Evolutionary conservation across 495 filamentous ascomycete species (phyloP), one percentile per base, ranked within the genome.

Genomic region (Hypomontagnella submonticulosa): DNA sequence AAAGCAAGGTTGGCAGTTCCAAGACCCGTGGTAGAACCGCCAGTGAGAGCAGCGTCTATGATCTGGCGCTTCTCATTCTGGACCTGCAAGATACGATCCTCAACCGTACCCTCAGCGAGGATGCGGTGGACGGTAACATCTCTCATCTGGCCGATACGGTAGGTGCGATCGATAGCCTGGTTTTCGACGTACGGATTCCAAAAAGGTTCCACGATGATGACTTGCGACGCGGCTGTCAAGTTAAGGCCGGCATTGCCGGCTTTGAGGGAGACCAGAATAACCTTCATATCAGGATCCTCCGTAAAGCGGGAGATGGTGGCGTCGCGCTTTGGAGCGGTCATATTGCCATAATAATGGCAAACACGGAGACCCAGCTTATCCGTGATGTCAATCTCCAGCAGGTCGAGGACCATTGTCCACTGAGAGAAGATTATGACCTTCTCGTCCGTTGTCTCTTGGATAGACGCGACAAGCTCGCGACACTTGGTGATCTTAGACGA

Each of bases 111-210:
- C 66, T 86, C 62, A 8, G 94, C 83, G 4, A 97, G 76, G 19
- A 97, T 83, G 3, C 91, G 88, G 72, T 97, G 92, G 8, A 97
- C 87, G 54, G 85, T 82, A 2, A 97, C 93, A n/a, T 85, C 75
- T 1, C 81, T 79, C 67, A 81, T 78, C 77, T 97, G 93, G 5
- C 92, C 93, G 54, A 97, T 93, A 1, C 93, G 89, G 73, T 97
- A 89, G 0, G 93, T 90, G 38, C 93, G 90, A 73, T 96, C 93
- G 49, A 97, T 89, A 1, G 93, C 93, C 73, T 97, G 93, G 68
- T 92, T 91, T 77, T 97, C 93, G 27, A 95, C 90, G 72, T 89
- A 97, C 0, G 93, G 92, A 58, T 97, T 97, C 91, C 93, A 97
- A 77, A 95, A 96, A 0, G 93, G 93, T 66, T 97, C 93, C 67